Percentiles rank a stretch among this genome's conserved stretches.
Conservation (phyloP, 202 grass and related monocot genomes). For the Tripidium arundinaceum region DNA sequence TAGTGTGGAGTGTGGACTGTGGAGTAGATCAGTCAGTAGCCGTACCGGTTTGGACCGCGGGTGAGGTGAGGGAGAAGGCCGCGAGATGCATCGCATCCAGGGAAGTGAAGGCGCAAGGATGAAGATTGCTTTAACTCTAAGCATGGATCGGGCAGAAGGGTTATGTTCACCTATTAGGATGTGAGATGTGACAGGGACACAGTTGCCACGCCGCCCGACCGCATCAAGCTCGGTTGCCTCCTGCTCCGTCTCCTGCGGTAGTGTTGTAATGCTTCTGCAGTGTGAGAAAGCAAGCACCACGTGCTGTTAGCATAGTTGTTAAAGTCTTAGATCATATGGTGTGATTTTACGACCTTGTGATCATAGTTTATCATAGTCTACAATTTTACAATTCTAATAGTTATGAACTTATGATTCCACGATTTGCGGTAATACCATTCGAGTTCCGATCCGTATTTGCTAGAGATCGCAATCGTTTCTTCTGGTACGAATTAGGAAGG, state of each 20-base stretch:
- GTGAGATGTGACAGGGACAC: not conserved
- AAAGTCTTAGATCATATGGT: not conserved
- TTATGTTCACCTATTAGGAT: not conserved
- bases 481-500: no score
- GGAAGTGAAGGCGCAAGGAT: not conserved
- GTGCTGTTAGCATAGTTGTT: no score
- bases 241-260: no score
- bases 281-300: no score
- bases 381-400: not conserved
- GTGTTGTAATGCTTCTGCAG: no score
- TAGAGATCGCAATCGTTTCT: no score
- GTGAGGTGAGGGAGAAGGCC: not conserved
- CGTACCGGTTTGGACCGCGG: not conserved
- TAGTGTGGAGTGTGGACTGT: not conserved
- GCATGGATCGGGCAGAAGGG: not conserved
- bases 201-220: not conserved
- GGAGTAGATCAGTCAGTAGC: not conserved
- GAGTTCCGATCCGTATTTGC: not conserved
- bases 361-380: not conserved
- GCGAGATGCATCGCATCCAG: not conserved
- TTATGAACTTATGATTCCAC: not conserved
- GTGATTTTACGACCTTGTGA: no score
- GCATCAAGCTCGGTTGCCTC: not conserved
- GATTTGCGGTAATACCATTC: no score
- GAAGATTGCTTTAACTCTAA: conserved; percentile 23